Evolutionary conservation across 2,329 filamentous ascomycete species (phyloP).

Genomic region (Exophiala viscosa): DNA sequence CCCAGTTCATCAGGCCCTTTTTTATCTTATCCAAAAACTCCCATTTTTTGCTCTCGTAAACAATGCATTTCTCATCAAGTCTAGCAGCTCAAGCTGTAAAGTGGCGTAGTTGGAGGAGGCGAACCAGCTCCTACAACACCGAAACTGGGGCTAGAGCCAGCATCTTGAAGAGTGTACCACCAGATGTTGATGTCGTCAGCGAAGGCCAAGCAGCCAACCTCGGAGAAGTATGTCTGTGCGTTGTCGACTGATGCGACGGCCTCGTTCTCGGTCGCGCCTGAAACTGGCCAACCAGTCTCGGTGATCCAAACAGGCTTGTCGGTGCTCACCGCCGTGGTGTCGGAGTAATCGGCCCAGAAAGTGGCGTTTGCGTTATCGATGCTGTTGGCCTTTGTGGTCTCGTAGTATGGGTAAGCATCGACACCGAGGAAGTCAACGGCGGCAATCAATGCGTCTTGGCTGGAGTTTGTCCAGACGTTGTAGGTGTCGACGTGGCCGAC

Average conservation of each 20-base stretch:
- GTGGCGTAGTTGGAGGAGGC: slow-evolving; percentile 34
- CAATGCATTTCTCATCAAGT: background rate
- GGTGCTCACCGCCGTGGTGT: slow-evolving; percentile 41
- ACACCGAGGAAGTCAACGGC: slow-evolving; percentile 63
- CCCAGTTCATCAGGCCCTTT: too few species aligned
- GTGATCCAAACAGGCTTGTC: slow-evolving; percentile 59
- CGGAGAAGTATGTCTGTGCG: slow-evolving; percentile 61
- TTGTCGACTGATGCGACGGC: slow-evolving; percentile 56
- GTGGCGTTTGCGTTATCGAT: slow-evolving; percentile 54
- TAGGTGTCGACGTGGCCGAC: slow-evolving; percentile 67
- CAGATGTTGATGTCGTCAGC: slow-evolving; percentile 38
- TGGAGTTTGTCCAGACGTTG: slow-evolving; percentile 57
- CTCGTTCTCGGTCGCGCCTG: slow-evolving; percentile 52
- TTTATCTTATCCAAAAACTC: background rate
- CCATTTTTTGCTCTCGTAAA: background rate
- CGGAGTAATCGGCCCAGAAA: slow-evolving; percentile 46
- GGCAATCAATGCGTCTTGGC: slow-evolving; percentile 58
- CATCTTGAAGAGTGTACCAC: slow-evolving; percentile 43
- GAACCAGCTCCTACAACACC: slow-evolving; percentile 35
- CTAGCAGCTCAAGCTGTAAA: slow-evolving; percentile 38
- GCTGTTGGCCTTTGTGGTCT: slow-evolving; percentile 46
- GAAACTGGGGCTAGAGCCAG: slow-evolving; percentile 32
- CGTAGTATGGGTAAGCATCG: slow-evolving; percentile 49
- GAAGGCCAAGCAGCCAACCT: slow-evolving; percentile 56
- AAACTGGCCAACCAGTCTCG: slow-evolving; percentile 64